These are phyloP conservation scores for Calamus simplicifolius DNA, from an alignment of 176 grass and related monocot genomes.

Conservation along the genomic window DNA sequence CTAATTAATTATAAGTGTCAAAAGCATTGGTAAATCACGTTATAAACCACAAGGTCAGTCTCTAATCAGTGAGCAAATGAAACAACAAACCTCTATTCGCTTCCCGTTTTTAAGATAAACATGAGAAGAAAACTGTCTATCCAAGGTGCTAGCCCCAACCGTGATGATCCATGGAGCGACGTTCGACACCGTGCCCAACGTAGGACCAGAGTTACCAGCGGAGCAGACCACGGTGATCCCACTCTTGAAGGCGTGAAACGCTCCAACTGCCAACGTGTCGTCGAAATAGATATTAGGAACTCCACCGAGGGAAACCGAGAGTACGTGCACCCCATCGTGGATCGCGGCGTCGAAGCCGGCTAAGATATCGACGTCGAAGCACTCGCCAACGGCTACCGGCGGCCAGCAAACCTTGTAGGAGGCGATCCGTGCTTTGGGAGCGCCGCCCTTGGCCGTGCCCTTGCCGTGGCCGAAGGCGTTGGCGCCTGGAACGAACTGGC, in stretches of 20 bases:
- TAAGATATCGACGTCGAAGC: conserved; percentile 82
- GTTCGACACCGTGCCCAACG: conserved; percentile 53
- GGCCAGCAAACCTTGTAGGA: conserved; percentile 97
- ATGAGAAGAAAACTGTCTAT: conserved; percentile 70
- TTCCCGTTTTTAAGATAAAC: conserved; percentile 41
- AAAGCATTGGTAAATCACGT: no score
- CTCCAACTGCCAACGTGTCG: conserved; percentile 73
- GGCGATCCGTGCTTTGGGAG: conserved; percentile 44
- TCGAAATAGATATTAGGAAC: conserved; percentile 46
- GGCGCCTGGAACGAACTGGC: conserved; percentile 37
- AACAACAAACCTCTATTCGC: conserved; percentile 36
- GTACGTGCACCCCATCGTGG: conserved; percentile 72
- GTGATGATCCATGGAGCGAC: conserved; percentile 84
- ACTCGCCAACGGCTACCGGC: conserved; percentile 75
- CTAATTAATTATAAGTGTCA: no score
- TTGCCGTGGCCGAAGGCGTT: conserved; percentile 75
- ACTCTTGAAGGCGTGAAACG: conserved; percentile 67
- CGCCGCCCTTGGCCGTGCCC: conserved; percentile 79
- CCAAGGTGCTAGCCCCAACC: conserved; percentile 69
- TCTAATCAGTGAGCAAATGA: background rate
- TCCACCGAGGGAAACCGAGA: conserved; percentile 80
- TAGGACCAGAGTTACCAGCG: conserved; percentile 64
- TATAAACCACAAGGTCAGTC: no score
- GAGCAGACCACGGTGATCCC: conserved; percentile 69
- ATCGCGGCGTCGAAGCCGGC: conserved; percentile 82